Evolutionary conservation across 257 asterid genomes (phyloP).

Genomic region (Penstemon barbatus): DNA sequence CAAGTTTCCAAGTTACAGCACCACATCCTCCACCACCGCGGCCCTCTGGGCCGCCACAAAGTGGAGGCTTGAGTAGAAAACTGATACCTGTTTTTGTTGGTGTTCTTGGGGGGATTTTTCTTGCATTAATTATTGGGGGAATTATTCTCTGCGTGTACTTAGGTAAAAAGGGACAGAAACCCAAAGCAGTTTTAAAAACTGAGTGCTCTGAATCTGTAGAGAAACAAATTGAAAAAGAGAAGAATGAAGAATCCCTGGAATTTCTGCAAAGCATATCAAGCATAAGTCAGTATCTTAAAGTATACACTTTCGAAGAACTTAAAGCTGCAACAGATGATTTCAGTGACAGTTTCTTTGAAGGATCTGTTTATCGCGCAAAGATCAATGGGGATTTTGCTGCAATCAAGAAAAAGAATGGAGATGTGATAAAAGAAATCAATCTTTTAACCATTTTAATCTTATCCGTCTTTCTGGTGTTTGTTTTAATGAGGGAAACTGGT

Average conservation of each 20-base stretch:
- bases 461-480: slow-evolving; percentile 82
- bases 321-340: slow-evolving; percentile 65
- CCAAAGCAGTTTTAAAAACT: slow-evolving; percentile 32
- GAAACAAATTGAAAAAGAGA: slow-evolving; percentile 40
- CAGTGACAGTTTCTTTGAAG: slow-evolving; percentile 48
- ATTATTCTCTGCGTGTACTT: slow-evolving; percentile 32
- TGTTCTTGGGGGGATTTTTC: slow-evolving; percentile 49
- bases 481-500: slow-evolving; percentile 74
- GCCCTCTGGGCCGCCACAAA: too few relatives aligned
- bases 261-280: slow-evolving; percentile 60
- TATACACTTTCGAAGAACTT: slow-evolving; percentile 64
- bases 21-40: slow-evolving; percentile 65
- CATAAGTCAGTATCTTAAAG: slow-evolving; percentile 65
- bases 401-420: slow-evolving; percentile 80
- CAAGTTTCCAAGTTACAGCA: slow-evolving; percentile 37
- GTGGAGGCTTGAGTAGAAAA: slow-evolving; percentile 44
- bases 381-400: slow-evolving; percentile 92
- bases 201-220: slow-evolving; percentile 44
- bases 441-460: slow-evolving; percentile 82
- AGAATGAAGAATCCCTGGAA: slow-evolving; percentile 40
- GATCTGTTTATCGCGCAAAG: slow-evolving; percentile 74
- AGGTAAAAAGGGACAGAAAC: slow-evolving; percentile 34
- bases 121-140: slow-evolving; percentile 26
- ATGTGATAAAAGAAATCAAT: slow-evolving; percentile 72
- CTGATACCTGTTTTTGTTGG: slow-evolving; percentile 70